These are phyloP conservation scores for Ampelomyces quisqualis DNA, from an alignment of 2,329 filamentous ascomycete genomes.

Conservation along the genomic window DNA sequence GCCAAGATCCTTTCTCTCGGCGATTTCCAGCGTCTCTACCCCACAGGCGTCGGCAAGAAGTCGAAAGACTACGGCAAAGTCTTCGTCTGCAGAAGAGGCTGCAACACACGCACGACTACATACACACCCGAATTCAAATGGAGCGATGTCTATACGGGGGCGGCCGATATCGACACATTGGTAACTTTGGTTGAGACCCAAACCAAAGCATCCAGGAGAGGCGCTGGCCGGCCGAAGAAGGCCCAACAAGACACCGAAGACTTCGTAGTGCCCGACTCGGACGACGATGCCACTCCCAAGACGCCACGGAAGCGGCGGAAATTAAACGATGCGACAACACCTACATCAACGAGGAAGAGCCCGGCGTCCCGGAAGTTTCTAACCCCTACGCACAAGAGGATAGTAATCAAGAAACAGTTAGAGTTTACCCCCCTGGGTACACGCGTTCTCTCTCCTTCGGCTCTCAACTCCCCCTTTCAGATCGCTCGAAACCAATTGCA, in stretches of 20 bases:
- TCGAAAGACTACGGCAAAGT: constrained; percentile 76
- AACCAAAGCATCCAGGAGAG: constrained; percentile 70
- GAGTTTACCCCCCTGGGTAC: constrained; percentile 96
- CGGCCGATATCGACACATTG: constrained; percentile 65
- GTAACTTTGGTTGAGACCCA: constrained; percentile 67
- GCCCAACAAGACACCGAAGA: constrained; percentile 45
- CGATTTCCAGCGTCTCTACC: constrained; percentile 68
- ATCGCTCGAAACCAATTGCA: constrained; percentile 85
- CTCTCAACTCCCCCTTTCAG: constrained; percentile 84
- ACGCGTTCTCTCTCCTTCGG: constrained; percentile 74
- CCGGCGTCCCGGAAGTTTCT: constrained; percentile 56
- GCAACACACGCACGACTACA: constrained; percentile 81
- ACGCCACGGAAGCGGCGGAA: constrained; percentile 54
- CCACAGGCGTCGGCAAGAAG: constrained; percentile 72
- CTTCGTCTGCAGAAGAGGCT: constrained; percentile 86
- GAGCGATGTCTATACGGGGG: constrained; percentile 78
- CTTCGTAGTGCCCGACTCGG: constrained; percentile 48
- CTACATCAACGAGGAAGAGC: constrained; percentile 49
- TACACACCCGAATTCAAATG: constrained; percentile 92
- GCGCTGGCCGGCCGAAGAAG: constrained; percentile 36
- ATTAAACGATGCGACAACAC: constrained; percentile 46
- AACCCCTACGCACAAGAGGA: constrained; percentile 66
- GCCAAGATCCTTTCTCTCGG: constrained; percentile 75
- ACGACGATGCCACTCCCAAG: constrained; percentile 44
- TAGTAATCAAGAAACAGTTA: constrained; percentile 79